Evolutionary conservation across 176 grass and related monocot genomes (phyloP).

Genomic region (Bolboschoenus planiculmis): DNA sequence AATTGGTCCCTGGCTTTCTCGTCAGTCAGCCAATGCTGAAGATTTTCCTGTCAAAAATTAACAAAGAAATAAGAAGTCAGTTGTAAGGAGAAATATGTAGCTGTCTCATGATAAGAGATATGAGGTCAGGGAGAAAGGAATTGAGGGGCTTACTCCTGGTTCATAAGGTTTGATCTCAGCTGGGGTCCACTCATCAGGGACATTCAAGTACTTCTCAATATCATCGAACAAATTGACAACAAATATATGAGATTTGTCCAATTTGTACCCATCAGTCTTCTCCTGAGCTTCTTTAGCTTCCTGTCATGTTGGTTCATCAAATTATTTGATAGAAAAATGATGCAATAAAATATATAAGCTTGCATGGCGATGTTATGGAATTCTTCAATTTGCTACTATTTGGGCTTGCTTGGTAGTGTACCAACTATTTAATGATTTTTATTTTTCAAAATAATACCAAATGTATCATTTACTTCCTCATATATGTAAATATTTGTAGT

Average conservation of each 20-base stretch:
- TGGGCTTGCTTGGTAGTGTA: too few relatives aligned
- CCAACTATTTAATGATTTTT: neutral
- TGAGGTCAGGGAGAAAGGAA: neutral
- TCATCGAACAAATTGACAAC: constrained; percentile 87
- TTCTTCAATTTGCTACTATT: too few relatives aligned
- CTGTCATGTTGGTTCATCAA: constrained; percentile 25
- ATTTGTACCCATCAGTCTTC: constrained; percentile 86
- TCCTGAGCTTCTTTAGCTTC: constrained; percentile 90
- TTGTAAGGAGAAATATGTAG: neutral
- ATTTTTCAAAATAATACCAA: neutral
- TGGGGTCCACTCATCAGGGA: constrained; percentile 77
- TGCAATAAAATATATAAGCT: constrained; percentile 2
- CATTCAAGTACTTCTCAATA: constrained; percentile 91
- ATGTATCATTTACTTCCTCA: neutral
- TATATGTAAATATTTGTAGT: neutral
- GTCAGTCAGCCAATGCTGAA: constrained; percentile 89
- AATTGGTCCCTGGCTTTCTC: constrained; percentile 89
- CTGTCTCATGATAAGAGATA: neutral
- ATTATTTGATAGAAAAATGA: neutral
- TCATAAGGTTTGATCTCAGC: constrained; percentile 92
- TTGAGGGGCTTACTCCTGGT: constrained; percentile 50
- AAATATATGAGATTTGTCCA: constrained; percentile 90
- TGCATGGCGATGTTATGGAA: too few relatives aligned
- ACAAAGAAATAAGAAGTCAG: neutral
- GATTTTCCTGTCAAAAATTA: constrained; percentile 55